A percentile compares a stretch with the other conserved stretches of the same genome.
Conservation (phyloP, 805 yeast species). For the Cyberlindnera maritima region DNA sequence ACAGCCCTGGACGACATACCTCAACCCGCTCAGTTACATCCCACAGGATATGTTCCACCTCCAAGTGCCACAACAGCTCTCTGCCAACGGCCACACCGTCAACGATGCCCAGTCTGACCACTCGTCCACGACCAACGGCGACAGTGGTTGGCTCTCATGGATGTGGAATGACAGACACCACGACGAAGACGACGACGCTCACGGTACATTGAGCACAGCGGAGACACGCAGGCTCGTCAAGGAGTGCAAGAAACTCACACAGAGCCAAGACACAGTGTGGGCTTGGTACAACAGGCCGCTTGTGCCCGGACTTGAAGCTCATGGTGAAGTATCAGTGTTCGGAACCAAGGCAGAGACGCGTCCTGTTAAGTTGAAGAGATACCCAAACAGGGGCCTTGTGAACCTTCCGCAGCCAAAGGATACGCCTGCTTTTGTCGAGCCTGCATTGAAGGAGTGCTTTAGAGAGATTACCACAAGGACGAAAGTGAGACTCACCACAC, state of each 20-base stretch:
- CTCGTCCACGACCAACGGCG: constrained; percentile 3
- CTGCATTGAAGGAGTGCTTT: constrained; percentile 23
- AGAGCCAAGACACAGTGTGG: constrained; percentile 23
- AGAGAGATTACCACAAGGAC: constrained; percentile 34
- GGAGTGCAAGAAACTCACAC: constrained; percentile 21
- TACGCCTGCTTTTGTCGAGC: constrained; percentile 13
- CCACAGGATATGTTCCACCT: constrained; percentile 6
- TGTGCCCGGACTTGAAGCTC: constrained; percentile 2
- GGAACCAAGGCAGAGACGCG: constrained; percentile 23
- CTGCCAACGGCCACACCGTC: not conserved
- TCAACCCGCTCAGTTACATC: constrained; percentile 11
- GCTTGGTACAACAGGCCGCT: constrained; percentile 25
- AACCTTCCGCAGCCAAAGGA: not conserved
- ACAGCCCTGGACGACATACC: constrained; percentile 6
- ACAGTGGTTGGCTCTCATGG: constrained; percentile 22
- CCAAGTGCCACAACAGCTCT: not conserved
- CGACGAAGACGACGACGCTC: constrained; percentile 11
- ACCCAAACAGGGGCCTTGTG: constrained; percentile 11
- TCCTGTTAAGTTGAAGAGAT: constrained; percentile 21
- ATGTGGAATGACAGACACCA: constrained; percentile 4
- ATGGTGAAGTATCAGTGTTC: constrained; percentile 24
- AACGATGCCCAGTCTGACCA: constrained; percentile 3
- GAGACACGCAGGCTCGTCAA: constrained; percentile 21
- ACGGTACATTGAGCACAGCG: constrained; percentile 13
- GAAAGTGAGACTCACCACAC: constrained; percentile 33